Evolutionary conservation across 176 grass and related monocot species (phyloP).

Genomic region (Triticum dicoccoides): DNA sequence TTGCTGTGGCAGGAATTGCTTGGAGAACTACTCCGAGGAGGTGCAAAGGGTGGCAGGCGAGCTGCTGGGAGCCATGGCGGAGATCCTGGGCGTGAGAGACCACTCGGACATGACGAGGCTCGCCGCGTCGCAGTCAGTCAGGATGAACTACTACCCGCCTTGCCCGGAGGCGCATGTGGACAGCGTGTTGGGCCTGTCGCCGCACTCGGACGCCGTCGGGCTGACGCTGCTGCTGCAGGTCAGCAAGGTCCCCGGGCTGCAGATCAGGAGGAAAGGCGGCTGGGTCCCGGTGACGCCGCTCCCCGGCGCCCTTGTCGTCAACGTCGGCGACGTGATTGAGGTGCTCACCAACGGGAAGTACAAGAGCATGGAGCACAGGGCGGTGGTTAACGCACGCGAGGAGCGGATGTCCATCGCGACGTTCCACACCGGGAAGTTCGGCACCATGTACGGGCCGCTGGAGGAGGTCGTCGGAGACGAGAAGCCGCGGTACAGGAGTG

Average conservation of each 20-base stretch:
- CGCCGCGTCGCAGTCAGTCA: conserved; percentile 12
- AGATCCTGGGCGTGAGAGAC: conserved; percentile 26
- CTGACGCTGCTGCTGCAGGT: conserved; percentile 62
- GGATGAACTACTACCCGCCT: conserved; percentile 53
- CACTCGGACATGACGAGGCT: neutral
- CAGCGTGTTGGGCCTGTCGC: conserved; percentile 48
- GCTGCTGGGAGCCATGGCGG: conserved; percentile 36
- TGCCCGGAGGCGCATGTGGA: conserved; percentile 39
- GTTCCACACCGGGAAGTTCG: conserved; percentile 43
- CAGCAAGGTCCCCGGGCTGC: conserved; percentile 36
- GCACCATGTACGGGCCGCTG: conserved; percentile 26
- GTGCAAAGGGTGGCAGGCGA: conserved; percentile 29
- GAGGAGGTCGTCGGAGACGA: conserved; percentile 35
- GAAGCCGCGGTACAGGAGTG: conserved; percentile 19
- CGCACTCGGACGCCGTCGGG: conserved; percentile 51
- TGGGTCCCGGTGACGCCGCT: conserved; percentile 49
- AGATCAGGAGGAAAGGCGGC: conserved; percentile 23
- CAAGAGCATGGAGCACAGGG: conserved; percentile 62
- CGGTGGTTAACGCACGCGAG: conserved; percentile 26
- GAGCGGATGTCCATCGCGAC: conserved; percentile 53
- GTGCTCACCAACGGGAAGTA: conserved; percentile 51
- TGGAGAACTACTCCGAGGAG: conserved; percentile 28
- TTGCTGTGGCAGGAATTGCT: neutral
- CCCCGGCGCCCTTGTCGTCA: conserved; percentile 45
- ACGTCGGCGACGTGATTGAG: conserved; percentile 65